Evolutionary conservation across 2,329 filamentous ascomycete species (phyloP).

Genomic region (Aspergillus neotritici): DNA sequence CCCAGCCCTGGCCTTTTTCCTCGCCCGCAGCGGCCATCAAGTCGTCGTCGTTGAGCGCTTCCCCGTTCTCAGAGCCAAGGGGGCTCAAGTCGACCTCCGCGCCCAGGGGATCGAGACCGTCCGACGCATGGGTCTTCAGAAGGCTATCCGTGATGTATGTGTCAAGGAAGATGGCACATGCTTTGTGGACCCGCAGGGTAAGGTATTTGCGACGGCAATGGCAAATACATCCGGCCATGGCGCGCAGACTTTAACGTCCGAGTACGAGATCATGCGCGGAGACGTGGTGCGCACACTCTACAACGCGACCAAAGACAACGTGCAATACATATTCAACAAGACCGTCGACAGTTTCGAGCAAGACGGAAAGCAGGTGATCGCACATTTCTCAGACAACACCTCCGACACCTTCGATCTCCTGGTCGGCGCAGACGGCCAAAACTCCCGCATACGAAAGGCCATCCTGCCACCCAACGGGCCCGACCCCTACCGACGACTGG

Average conservation of each 20-base stretch:
- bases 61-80: conserved; percentile 40
- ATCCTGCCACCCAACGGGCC: conserved; percentile 26
- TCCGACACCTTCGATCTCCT: conserved; percentile 47
- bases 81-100: conserved; percentile 52
- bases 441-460: conserved; percentile 45
- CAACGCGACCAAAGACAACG: conserved; percentile 32
- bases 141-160: conserved; percentile 32
- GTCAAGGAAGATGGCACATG: conserved; percentile 47
- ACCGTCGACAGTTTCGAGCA: conserved; percentile 27
- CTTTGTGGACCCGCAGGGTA: conserved; percentile 41
- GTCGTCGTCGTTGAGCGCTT: conserved; percentile 42
- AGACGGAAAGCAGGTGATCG: conserved; percentile 30
- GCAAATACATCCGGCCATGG: conserved; percentile 40
- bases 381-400: conserved; percentile 42
- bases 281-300: conserved; percentile 51
- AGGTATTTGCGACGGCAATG: conserved; percentile 35
- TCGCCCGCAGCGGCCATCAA: conserved; percentile 34
- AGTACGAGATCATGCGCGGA: conserved; percentile 57
- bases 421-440: conserved; percentile 53
- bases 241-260: conserved; percentile 46
- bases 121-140: conserved; percentile 48
- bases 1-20: conserved; percentile 46
- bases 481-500: conserved; percentile 16
- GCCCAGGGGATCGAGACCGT: conserved; percentile 48
- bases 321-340: conserved; percentile 33